Conservation (phyloP, 164 flowering plant genomes). For the Brasenia schreberi region DNA sequence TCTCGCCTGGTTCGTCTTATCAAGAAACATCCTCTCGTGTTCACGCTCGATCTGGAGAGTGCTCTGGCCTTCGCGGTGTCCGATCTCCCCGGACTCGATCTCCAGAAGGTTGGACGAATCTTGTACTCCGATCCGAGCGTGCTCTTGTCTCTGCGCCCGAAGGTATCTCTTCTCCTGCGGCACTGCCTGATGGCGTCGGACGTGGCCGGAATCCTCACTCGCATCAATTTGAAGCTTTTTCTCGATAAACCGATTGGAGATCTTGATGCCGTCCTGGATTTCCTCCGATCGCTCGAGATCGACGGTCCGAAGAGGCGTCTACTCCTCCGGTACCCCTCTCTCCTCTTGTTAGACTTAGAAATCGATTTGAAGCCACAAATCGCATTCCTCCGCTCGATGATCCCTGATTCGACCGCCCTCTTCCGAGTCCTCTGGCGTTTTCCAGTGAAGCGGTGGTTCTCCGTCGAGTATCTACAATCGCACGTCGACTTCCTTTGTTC, state of each 20-base stretch:
- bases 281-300: neutral
- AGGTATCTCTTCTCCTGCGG: neutral
- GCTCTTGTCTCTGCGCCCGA: neutral
- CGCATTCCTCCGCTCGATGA: neutral
- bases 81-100: neutral
- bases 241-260: neutral
- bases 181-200: neutral
- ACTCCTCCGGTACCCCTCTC: neutral
- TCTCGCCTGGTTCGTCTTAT: neutral
- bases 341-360: slow-evolving; percentile 1
- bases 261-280: neutral
- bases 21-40: neutral
- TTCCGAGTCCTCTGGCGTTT: neutral
- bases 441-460: neutral
- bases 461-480: neutral
- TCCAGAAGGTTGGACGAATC: neutral
- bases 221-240: neutral
- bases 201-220: neutral
- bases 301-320: neutral
- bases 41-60: neutral
- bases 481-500: neutral
- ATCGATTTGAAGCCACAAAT: neutral
- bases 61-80: neutral
- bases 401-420: neutral
- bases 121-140: neutral